Conservation (phyloP, 78 protist genomes). For the Diacronema lutheri region DNA sequence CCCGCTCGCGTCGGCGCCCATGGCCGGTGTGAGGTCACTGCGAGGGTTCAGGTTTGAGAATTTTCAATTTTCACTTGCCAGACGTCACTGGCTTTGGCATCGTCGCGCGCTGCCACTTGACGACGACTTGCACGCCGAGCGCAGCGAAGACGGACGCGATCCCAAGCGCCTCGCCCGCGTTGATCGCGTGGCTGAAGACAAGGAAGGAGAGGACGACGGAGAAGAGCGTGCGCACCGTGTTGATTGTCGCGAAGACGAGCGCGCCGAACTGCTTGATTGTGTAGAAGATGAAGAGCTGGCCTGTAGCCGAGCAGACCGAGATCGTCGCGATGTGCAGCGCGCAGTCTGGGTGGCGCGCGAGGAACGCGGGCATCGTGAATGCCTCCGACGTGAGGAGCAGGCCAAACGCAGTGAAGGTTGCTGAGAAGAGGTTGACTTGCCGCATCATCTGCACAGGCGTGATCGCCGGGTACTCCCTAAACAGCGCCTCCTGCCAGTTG, state of each 20-base stretch:
- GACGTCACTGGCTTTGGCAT: no score
- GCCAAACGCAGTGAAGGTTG: not conserved
- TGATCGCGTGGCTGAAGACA: not conserved
- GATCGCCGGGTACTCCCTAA: not conserved
- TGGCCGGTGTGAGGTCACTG: no score
- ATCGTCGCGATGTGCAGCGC: constrained; percentile 2
- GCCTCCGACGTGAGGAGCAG: not conserved
- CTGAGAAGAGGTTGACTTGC: constrained; percentile 14
- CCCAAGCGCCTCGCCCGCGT: not conserved
- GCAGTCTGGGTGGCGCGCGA: not conserved
- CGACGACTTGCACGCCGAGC: not conserved
- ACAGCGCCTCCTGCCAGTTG: constrained; percentile 25
- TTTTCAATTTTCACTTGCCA: no score
- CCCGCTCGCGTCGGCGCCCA: no score
- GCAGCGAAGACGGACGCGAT: not conserved
- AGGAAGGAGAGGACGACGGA: not conserved
- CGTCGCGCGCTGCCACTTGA: not conserved
- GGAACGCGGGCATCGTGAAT: not conserved
- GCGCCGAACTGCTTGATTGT: constrained; percentile 19
- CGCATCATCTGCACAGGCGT: constrained; percentile 24
- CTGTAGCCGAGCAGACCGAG: constrained; percentile 24
- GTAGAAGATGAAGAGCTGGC: constrained; percentile 53
- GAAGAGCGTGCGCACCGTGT: constrained; percentile 49
- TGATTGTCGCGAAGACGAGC: constrained; percentile 10
- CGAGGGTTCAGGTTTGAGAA: no score